phyloP scores from a whole-genome alignment of 805 yeast species.

The Barnettozyma sucrosica region DNA sequence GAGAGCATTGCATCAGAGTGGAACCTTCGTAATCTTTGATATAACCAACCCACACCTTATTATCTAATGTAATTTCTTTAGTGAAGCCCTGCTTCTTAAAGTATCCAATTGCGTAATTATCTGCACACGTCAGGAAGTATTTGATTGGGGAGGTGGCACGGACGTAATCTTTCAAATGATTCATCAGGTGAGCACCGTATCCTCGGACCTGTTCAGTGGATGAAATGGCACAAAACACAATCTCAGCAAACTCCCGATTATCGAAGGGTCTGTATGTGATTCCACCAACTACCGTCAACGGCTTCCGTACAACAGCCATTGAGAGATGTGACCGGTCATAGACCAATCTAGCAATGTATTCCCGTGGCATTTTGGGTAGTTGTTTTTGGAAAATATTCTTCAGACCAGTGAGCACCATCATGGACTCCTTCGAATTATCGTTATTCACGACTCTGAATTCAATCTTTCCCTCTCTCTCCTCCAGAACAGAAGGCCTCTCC shows the following conservation, averaged over 20 bases:
- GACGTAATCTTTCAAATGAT: constrained; percentile 94
- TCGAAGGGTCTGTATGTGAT: constrained; percentile 94
- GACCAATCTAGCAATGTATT: constrained; percentile 89
- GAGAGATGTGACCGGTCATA: constrained; percentile 93
- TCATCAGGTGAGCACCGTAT: constrained; percentile 98
- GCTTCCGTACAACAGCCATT: constrained; percentile 92
- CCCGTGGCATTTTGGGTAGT: constrained; percentile 97
- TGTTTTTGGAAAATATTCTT: constrained; percentile 96
- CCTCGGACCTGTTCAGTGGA: constrained; percentile 98
- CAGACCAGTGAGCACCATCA: constrained; percentile 90
- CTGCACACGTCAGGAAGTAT: constrained; percentile 93
- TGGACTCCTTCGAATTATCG: constrained; percentile 79
- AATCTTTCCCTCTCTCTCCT: constrained; percentile 87
- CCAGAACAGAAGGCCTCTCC: constrained; percentile 91
- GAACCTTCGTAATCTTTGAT: constrained; percentile 99
- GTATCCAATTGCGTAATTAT: constrained; percentile 97
- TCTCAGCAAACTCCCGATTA: constrained; percentile 88
- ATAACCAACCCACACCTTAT: constrained; percentile 93
- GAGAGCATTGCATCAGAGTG: constrained; percentile 93
- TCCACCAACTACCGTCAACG: constrained; percentile 95
- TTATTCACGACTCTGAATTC: constrained; percentile 96
- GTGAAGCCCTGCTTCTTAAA: constrained; percentile 98
- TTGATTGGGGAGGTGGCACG: constrained; percentile 78
- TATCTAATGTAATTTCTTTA: constrained; percentile 84
- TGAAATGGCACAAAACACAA: constrained; percentile 96